Percentiles rank a stretch among this genome's conserved stretches.
Conservation (phyloP, 345 rosid species). For the Murraya koenigii region DNA sequence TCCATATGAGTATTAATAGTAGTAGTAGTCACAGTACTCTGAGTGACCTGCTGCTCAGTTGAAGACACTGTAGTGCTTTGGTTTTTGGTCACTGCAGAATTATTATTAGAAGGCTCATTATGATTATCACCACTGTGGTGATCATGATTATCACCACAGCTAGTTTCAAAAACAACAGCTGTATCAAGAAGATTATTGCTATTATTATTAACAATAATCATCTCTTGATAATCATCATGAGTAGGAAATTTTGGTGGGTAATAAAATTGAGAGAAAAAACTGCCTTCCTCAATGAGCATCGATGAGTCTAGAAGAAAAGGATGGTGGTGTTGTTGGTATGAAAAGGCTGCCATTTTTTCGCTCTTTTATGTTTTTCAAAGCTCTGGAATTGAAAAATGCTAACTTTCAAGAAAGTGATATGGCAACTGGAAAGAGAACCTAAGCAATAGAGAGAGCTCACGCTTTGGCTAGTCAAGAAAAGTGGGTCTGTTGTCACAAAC, state of each 20-base stretch:
- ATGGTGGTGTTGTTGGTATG: conserved; percentile 39
- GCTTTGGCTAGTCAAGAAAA: conserved; percentile 21
- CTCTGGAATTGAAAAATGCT: conserved; percentile 18
- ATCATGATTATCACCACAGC: conserved; percentile 16
- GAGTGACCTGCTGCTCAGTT: conserved; percentile 50
- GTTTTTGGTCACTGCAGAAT: conserved; percentile 27
- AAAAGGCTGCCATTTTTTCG: conserved; percentile 53
- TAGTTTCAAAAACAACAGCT: conserved; percentile 10
- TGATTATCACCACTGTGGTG: conserved; percentile 23
- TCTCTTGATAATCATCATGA: neutral
- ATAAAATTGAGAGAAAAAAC: conserved; percentile 31
- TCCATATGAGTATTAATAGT: conserved; percentile 2
- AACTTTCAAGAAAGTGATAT: conserved; percentile 32
- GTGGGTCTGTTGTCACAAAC: conserved; percentile 16
- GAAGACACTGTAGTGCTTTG: conserved; percentile 43
- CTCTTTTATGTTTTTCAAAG: neutral
- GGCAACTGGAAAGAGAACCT: neutral
- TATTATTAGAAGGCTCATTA: conserved; percentile 26
- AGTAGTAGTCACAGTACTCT: conserved; percentile 13
- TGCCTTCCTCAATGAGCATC: conserved; percentile 27
- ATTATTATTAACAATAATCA: neutral
- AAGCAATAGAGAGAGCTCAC: neutral
- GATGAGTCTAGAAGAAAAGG: conserved; percentile 50
- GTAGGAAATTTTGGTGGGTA: conserved; percentile 6
- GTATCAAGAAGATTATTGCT: conserved; percentile 6